Conservation (phyloP, 148 eudicot species). For the Nyssa sinensis region DNA sequence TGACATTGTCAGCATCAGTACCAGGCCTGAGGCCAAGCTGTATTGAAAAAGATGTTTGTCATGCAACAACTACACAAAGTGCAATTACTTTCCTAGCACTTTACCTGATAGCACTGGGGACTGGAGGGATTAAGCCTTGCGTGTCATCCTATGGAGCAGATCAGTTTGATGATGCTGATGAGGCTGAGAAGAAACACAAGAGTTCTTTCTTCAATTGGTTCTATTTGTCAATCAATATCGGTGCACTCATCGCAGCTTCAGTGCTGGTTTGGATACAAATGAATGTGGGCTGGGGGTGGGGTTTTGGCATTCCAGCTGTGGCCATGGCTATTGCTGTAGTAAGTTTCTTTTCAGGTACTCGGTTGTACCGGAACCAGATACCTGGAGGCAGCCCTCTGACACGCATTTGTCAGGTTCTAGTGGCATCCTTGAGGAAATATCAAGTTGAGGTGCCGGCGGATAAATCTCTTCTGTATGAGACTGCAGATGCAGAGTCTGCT, state of each 20-base stretch:
- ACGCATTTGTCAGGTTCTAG: slow-evolving; percentile 49
- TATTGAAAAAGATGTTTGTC: slow-evolving; percentile 31
- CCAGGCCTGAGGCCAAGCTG: slow-evolving; percentile 41
- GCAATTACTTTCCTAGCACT: slow-evolving; percentile 42
- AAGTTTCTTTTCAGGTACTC: slow-evolving; percentile 48
- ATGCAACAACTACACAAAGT: slow-evolving; percentile 39
- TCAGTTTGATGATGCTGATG: slow-evolving; percentile 56
- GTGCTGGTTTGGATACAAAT: slow-evolving; percentile 47
- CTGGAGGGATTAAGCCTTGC: slow-evolving; percentile 63
- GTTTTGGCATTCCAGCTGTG: slow-evolving; percentile 59
- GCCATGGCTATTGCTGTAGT: slow-evolving; percentile 56
- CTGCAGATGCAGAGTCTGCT: slow-evolving; percentile 38
- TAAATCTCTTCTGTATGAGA: slow-evolving; percentile 39
- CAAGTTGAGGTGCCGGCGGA: slow-evolving; percentile 37
- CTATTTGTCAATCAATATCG: slow-evolving; percentile 50
- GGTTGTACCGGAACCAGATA: slow-evolving; percentile 43
- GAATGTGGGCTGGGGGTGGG: slow-evolving; percentile 57
- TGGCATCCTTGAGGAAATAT: slow-evolving; percentile 43
- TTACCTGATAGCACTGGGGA: slow-evolving; percentile 57
- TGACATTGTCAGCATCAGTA: slow-evolving; percentile 63
- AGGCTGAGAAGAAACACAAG: slow-evolving; percentile 47
- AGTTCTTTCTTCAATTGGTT: slow-evolving; percentile 64
- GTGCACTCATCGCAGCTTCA: slow-evolving; percentile 52
- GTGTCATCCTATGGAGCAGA: slow-evolving; percentile 59
- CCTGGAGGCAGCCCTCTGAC: slow-evolving; percentile 64